Evolutionary conservation across 441 rosid genomes (phyloP).

Genomic region (Breynia disticha): DNA sequence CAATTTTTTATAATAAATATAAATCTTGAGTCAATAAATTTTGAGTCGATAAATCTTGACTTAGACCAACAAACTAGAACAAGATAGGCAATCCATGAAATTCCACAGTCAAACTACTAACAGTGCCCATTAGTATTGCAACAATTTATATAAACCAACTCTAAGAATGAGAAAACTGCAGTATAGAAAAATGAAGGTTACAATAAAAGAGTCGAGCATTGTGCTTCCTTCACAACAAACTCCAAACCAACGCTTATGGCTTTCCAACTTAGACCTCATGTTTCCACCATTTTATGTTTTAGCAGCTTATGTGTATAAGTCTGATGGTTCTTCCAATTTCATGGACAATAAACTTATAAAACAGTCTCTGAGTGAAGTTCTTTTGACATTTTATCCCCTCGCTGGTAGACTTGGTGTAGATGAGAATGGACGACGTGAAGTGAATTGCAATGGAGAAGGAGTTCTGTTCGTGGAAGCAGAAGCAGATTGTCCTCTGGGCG

Average conservation of each 20-base stretch:
- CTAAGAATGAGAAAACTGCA: no score
- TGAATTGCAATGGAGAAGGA: neutral
- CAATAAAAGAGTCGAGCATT: no score
- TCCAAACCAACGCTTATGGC: slow-evolving; percentile 20
- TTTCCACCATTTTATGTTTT: neutral
- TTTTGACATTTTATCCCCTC: slow-evolving; percentile 9
- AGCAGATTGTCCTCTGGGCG: neutral
- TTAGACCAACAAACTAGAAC: no score
- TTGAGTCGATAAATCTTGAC: no score
- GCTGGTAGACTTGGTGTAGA: slow-evolving; percentile 13
- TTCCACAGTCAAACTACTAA: no score
- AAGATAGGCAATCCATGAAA: no score
- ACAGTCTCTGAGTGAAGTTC: slow-evolving; percentile 9
- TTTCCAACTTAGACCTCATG: slow-evolving; percentile 15
- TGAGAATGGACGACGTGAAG: slow-evolving; percentile 2
- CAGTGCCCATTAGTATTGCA: no score
- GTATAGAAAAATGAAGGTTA: no score
- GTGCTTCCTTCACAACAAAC: slow-evolving; percentile 22
- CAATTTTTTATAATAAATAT: no score
- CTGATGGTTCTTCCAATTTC: neutral
- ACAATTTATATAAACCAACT: no score
- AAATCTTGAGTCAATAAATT: no score
- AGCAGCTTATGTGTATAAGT: slow-evolving; percentile 6
- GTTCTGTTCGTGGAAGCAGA: slow-evolving; percentile 8
- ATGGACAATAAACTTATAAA: slow-evolving; percentile 1